Evolutionary conservation across 345 rosid genomes (phyloP).

Genomic region (Eucalyptus pumila): DNA sequence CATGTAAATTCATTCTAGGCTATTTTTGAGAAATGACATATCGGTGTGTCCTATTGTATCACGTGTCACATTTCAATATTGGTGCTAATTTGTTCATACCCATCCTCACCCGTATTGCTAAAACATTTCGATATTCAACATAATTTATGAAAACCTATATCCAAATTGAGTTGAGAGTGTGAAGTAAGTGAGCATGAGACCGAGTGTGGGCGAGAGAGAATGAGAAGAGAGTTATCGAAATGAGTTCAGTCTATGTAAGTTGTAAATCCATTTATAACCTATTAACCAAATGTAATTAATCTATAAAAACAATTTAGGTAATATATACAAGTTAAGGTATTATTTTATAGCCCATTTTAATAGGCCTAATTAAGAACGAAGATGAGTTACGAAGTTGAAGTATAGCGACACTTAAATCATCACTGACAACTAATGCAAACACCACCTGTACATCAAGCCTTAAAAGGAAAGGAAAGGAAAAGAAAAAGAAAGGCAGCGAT

Average conservation of each 20-base stretch:
- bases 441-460: neutral
- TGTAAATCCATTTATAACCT: too few relatives aligned
- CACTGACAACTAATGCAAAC: neutral
- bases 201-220: rapidly evolving
- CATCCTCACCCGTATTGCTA: too few relatives aligned
- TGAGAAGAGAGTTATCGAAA: neutral
- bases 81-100: too few relatives aligned
- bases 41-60: rapidly evolving
- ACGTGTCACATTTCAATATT: too few relatives aligned
- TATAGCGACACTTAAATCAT: neutral
- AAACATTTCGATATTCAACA: neutral
- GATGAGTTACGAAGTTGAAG: neutral
- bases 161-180: neutral
- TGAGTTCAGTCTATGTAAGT: neutral
- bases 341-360: neutral
- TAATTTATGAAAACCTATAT: neutral
- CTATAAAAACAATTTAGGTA: too few relatives aligned
- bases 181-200: neutral
- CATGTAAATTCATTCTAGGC: too few relatives aligned
- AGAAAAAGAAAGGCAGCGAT: neutral
- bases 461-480: too few relatives aligned
- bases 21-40: too few relatives aligned
- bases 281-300: too few relatives aligned
- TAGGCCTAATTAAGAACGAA: neutral
- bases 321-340: neutral